Evolutionary conservation across 352 stramenopile species (phyloP), one percentile per base, ranked within the genome.

Genomic region (Phytophthora kernoviae): DNA sequence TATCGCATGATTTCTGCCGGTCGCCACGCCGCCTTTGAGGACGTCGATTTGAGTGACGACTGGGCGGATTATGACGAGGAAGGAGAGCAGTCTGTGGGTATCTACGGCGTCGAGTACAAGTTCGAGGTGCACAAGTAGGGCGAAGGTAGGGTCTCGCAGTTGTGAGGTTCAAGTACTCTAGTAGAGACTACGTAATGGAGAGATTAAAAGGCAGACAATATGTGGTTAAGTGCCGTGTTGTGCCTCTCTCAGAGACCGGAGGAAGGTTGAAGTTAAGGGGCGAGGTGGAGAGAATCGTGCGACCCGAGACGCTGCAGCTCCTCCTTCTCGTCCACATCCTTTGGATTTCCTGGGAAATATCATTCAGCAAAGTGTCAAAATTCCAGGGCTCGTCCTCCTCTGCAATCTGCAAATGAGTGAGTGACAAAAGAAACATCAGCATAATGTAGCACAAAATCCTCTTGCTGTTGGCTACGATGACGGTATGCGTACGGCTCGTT

Each of bases 21-120:
- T 30, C 74, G 72, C 44, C 81, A 77, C 10, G 75, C 80, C 15
- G 63, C 80, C n/a, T 93, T 94, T 45, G 77, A 91, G 10, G 86
- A 94, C 51, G 84, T 91, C 22, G 84, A 94, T 51, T 59, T 93
- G 36, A 81, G 74, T 39, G 87, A 94, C 27, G 87, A 96, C 63
- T 96, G 87, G 84, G 81, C 77, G 11, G 86, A 96, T 45, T 96
- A 93, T 62, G 87, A 96, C 54, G 84, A 87, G 20, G 87, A 96
- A 57, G 82, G 75, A 33, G 71, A 67, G 22, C 81, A 93, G 58
- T 88, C 84, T 0, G 82, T 96, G 11, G 87, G 87, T 20, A 45
- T 96, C 32, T 94, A 91, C 67, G 43, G 69, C 15, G 40, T 96
- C 44, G 82, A 93, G 63, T 86, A 87, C 75, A 94, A 93, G 68